Conservation (phyloP, 805 yeast species). For the Myxozyma sirexii region DNA sequence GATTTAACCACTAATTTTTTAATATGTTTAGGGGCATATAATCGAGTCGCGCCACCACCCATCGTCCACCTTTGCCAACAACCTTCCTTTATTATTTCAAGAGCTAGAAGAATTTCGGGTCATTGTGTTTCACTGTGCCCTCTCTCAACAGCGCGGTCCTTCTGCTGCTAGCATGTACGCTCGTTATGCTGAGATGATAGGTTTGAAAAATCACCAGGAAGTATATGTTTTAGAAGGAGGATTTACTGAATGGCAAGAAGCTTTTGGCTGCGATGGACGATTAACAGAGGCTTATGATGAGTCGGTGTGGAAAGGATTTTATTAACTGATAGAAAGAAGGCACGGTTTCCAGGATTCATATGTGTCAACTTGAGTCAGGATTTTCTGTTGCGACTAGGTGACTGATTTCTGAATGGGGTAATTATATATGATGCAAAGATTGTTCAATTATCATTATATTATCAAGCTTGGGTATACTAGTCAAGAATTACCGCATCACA, state of each 20-base stretch:
- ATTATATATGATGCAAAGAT: too few relatives aligned
- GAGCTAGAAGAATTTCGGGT: constrained; percentile 47
- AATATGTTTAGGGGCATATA: constrained; percentile 56
- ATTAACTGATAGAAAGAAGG: not conserved
- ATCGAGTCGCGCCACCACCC: constrained; percentile 60
- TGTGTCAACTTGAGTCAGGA: too few relatives aligned
- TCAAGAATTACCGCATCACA: too few relatives aligned
- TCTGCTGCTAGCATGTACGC: constrained; percentile 69
- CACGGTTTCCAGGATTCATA: too few relatives aligned
- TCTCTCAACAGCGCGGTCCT: constrained; percentile 92
- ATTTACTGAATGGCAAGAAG: constrained; percentile 77
- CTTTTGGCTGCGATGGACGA: constrained; percentile 64
- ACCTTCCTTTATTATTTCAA: constrained; percentile 45
- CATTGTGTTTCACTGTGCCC: constrained; percentile 86
- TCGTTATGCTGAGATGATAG: constrained; percentile 46
- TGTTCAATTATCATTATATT: too few relatives aligned
- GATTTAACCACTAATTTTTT: not conserved
- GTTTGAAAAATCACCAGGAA: constrained; percentile 45
- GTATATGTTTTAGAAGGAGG: constrained; percentile 84
- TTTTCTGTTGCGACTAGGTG: too few relatives aligned
- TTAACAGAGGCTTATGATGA: constrained; percentile 66
- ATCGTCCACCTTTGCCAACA: constrained; percentile 49
- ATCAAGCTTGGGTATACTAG: too few relatives aligned
- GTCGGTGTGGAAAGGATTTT: constrained; percentile 41
- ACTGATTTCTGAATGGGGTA: too few relatives aligned